Base-by-base conservation (phyloP, 176 grass and related monocot genomes). In the Zoysia pacifica region DNA sequence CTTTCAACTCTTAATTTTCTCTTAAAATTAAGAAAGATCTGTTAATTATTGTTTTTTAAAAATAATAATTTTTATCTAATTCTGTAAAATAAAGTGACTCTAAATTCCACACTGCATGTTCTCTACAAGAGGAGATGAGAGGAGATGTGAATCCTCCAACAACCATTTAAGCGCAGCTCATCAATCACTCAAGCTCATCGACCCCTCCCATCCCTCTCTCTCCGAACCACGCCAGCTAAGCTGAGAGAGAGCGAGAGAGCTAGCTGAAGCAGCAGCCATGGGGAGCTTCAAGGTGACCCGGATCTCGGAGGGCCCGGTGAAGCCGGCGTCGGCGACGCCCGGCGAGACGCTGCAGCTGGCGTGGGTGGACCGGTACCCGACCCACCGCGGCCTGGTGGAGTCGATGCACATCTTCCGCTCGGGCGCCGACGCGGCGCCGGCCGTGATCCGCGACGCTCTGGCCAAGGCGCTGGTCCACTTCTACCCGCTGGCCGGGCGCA, bases 301-400 rank as follows among this genome's bases (percentile, higher is more conserved):
- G 96, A 87, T 88, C 80, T 94, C 96, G 43, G 96, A 93, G 65
- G 92, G 84, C 38, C 41, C 90, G 2, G 90, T 98, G 80, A 90
- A 89, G 48, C 96, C 96, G 11, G 88, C 88, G 16, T 65, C 84
- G 16, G 56, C 52, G 18, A 94, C 96, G 3, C 92, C 96, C 4
- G 74, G 62, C 6, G 86, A 89, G 18, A 91, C 83, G 58, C 90
- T 98, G 18, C 86, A 86, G 11, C 86, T 98, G 49, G 92, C 88
- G 2, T 98, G 96, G 96, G 84, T 98, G 45, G 96, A 94, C 79
- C 86, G 96, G 67, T 98, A 98, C 86, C 92, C 96, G 70, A 98
- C 96, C 19, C 96, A 98, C 78, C 96, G 96, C 0, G 96, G 96
- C 2, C 81, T 98, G 48, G 96, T 98, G 66, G 96, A 98, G 86